Conservation (phyloP, 345 rosid species). For the Populus nigra region DNA sequence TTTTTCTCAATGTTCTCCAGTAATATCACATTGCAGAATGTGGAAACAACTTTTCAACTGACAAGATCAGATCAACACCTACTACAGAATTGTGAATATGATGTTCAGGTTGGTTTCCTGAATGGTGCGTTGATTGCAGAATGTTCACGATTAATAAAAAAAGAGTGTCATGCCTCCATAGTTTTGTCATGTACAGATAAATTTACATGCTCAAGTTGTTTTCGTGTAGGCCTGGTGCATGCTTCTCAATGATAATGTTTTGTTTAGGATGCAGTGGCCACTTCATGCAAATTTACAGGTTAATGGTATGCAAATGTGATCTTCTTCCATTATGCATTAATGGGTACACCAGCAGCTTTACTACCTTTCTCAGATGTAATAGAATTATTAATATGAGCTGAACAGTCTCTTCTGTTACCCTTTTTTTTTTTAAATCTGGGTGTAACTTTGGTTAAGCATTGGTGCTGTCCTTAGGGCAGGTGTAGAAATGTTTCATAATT, state of each 20-base stretch:
- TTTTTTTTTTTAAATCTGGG: background rate
- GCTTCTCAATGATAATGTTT: conserved; percentile 33
- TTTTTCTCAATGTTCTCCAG: conserved; percentile 23
- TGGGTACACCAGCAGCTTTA: background rate
- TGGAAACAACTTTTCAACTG: conserved; percentile 27
- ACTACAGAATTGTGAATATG: conserved; percentile 26
- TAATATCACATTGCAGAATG: conserved; percentile 19
- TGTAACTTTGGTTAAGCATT: background rate
- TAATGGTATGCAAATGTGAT: conserved; percentile 26
- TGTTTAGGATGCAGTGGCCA: conserved; percentile 40
- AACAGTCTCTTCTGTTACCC: background rate
- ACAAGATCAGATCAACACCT: conserved; percentile 20
- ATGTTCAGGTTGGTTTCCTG: conserved; percentile 31
- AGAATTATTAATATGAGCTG: background rate
- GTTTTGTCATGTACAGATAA: background rate
- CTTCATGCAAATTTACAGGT: conserved; percentile 20
- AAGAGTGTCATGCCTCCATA: background rate
- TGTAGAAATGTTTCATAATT: background rate
- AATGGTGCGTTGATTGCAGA: background rate
- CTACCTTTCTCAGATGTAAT: background rate
- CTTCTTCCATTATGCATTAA: background rate
- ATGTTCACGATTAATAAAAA: background rate
- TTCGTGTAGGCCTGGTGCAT: conserved; percentile 36
- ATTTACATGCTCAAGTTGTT: background rate
- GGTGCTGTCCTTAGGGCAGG: background rate